Evolutionary conservation across 495 filamentous ascomycete species (phyloP).

Genomic region (Penicillium fimorum): DNA sequence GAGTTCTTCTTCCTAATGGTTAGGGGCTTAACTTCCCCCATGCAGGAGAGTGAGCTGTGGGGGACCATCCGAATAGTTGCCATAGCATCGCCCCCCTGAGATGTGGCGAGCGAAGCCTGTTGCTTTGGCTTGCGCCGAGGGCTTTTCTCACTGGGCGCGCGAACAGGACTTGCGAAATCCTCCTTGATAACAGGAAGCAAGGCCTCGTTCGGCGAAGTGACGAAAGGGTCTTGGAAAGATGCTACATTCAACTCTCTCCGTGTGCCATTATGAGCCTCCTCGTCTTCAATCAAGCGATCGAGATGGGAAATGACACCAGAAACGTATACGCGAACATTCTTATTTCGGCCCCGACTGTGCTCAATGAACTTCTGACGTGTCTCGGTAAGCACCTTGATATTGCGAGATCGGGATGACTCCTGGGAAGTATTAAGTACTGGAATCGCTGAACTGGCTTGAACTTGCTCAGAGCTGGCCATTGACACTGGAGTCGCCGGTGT

Average conservation of each 20-base stretch:
- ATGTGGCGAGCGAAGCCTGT: slow-evolving; percentile 23
- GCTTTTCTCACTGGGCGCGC: slow-evolving; percentile 6
- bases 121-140: slow-evolving; percentile 5
- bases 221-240: slow-evolving; percentile 56
- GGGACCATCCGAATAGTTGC: slow-evolving; percentile 51
- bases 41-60: slow-evolving; percentile 38
- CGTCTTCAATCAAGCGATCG: slow-evolving; percentile 59
- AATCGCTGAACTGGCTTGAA: slow-evolving; percentile 12
- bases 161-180: slow-evolving; percentile 29
- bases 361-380: slow-evolving; percentile 56
- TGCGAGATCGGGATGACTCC: slow-evolving; percentile 36
- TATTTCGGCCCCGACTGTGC: slow-evolving; percentile 37
- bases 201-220: slow-evolving; percentile 33
- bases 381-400: slow-evolving; percentile 53
- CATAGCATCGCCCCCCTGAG: slow-evolving; percentile 28
- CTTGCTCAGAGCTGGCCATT: slow-evolving; percentile 32
- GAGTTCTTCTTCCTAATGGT: slow-evolving; percentile 53
- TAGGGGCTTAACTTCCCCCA: slow-evolving; percentile 48
- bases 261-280: slow-evolving; percentile 13
- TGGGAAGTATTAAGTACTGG: slow-evolving; percentile 1
- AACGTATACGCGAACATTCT: slow-evolving; percentile 47
- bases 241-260: slow-evolving; percentile 15
- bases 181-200: slow-evolving; percentile 56
- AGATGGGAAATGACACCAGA: slow-evolving; percentile 60
- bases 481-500: slow-evolving; percentile 56